A percentile compares a stretch with the other conserved stretches of the same genome.
phyloP scores from a whole-genome alignment of 108 stramenopile species.

The Cyclotella cryptica region DNA sequence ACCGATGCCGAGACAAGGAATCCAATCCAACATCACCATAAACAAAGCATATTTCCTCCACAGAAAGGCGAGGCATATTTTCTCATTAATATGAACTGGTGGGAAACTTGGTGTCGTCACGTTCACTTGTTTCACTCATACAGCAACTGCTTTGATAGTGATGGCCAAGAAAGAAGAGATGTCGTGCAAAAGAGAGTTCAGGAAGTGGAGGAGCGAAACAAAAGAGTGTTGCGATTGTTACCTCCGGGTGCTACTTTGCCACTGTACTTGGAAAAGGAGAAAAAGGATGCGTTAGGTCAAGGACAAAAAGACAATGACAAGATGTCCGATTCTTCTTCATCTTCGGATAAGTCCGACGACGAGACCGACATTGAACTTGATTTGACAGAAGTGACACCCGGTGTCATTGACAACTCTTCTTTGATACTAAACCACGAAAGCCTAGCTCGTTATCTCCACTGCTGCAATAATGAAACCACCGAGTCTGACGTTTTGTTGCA shows the following conservation, averaged over 20 bases:
- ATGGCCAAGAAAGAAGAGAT: background rate
- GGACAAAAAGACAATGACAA: slow-evolving; percentile 1
- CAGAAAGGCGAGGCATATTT: slow-evolving; percentile 71
- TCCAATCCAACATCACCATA: background rate
- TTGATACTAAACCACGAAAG: slow-evolving; percentile 40
- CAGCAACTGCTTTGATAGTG: background rate
- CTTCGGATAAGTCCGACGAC: slow-evolving; percentile 42
- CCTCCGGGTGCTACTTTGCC: slow-evolving; percentile 44
- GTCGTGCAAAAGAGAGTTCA: background rate
- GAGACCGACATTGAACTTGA: slow-evolving; percentile 25
- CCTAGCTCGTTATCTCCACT: background rate
- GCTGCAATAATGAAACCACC: background rate
- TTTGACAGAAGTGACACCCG: slow-evolving; percentile 29
- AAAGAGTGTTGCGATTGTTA: slow-evolving; percentile 25
- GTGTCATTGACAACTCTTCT: slow-evolving; percentile 70
- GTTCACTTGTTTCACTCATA: slow-evolving; percentile 62
- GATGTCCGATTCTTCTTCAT: slow-evolving; percentile 26
- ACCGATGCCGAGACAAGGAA: background rate
- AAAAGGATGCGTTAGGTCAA: slow-evolving; percentile 13
- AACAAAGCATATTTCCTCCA: slow-evolving; percentile 9
- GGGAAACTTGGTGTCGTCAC: slow-evolving; percentile 72
- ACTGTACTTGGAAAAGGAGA: slow-evolving; percentile 25
- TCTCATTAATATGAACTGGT: slow-evolving; percentile 81
- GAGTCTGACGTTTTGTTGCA: slow-evolving; percentile 20
- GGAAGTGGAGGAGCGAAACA: slow-evolving; percentile 17